phyloP scores from a whole-genome alignment of 768 basidiomycete genomes.

The Saitozyma podzolica region DNA sequence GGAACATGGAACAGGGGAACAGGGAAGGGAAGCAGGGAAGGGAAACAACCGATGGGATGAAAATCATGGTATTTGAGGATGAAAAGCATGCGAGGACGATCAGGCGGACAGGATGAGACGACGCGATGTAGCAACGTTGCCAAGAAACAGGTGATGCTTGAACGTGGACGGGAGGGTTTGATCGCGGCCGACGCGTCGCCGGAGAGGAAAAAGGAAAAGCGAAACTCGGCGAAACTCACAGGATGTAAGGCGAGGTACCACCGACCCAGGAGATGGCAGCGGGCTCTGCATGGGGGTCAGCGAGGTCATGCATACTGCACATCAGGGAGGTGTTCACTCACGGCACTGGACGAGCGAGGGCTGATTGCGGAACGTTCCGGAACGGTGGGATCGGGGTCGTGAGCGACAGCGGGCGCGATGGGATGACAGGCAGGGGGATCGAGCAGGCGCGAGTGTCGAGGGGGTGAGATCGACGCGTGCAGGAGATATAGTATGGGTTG shows the following conservation, averaged over 20 bases:
- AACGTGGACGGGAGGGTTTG: no score
- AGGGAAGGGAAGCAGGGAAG: no score
- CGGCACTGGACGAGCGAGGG: slow-evolving; percentile 38
- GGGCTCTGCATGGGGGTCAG: slow-evolving; percentile 17
- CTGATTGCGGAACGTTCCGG: slow-evolving; percentile 8
- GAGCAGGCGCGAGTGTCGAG: background rate
- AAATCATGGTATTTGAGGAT: no score
- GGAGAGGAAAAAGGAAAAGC: background rate
- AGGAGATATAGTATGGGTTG: no score
- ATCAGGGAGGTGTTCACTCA: slow-evolving; percentile 16
- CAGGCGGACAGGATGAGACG: no score
- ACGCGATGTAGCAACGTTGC: no score
- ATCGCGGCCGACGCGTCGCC: no score
- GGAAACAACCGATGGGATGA: no score
- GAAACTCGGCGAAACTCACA: slow-evolving; percentile 17
- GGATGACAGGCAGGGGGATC: background rate
- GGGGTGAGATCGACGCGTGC: background rate
- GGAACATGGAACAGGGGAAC: background rate
- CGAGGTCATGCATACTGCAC: background rate
- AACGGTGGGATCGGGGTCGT: background rate
- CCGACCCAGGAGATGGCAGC: slow-evolving; percentile 35
- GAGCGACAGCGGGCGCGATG: background rate
- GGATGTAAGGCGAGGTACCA: slow-evolving; percentile 40
- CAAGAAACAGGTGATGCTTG: no score
- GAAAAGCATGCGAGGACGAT: no score